phyloP scores from a whole-genome alignment of 2,329 filamentous ascomycete species.

The Orbilia brochopaga region DNA sequence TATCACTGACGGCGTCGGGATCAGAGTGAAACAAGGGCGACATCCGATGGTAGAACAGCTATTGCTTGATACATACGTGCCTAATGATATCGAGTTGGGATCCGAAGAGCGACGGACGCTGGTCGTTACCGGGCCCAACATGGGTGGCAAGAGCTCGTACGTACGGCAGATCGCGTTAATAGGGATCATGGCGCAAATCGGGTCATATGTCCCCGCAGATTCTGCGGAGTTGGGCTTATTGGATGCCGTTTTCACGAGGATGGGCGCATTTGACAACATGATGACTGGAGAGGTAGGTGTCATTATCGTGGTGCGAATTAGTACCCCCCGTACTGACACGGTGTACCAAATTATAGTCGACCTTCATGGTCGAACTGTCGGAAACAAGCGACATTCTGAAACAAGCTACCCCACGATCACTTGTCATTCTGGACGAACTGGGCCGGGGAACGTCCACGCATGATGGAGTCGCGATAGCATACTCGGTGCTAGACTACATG shows the following conservation, averaged over 20 bases:
- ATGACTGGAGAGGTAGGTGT: conserved; percentile 73
- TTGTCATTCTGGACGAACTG: conserved; percentile 93
- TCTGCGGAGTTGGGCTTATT: conserved; percentile 77
- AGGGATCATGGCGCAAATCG: conserved; percentile 90
- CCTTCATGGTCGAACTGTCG: conserved; percentile 96
- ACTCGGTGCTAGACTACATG: conserved; percentile 85
- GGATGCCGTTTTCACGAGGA: conserved; percentile 92
- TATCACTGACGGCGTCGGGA: conserved; percentile 69
- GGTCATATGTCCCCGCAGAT: conserved; percentile 86
- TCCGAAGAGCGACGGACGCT: conserved; percentile 72
- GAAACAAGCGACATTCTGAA: conserved; percentile 92
- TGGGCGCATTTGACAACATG: conserved; percentile 95
- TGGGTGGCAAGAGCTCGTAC: conserved; percentile 98
- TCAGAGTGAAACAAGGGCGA: conserved; percentile 75
- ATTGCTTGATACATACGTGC: conserved; percentile 84
- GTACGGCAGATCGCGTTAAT: conserved; percentile 91
- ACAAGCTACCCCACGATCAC: conserved; percentile 78
- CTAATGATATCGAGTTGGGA: conserved; percentile 80
- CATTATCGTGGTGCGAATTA: neutral
- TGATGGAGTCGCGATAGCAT: conserved; percentile 93
- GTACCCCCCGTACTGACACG: conserved; percentile 5
- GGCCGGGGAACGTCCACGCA: conserved; percentile 93
- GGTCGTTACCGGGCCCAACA: conserved; percentile 94
- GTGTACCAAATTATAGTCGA: conserved; percentile 62
- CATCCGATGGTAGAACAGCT: conserved; percentile 97